Evolutionary conservation across 805 yeast species (phyloP).

Genomic region (Debaryomyces maramus): DNA sequence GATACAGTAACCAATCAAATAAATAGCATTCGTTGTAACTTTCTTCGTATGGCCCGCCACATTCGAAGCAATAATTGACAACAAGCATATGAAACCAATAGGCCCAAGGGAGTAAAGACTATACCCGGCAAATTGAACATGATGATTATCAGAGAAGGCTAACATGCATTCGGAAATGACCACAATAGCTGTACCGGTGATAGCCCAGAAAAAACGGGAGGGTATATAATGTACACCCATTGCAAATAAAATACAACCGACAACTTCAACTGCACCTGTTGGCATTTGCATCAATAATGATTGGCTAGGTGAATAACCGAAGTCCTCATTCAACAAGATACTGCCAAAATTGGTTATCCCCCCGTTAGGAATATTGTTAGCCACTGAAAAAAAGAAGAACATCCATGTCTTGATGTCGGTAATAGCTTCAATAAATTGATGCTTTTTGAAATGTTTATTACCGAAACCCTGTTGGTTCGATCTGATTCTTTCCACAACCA

Average conservation of each 20-base stretch:
- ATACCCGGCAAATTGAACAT: conserved; percentile 28
- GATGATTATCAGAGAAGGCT: conserved; percentile 22
- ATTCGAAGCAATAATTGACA: conserved; percentile 24
- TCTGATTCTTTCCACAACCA: conserved; percentile 33
- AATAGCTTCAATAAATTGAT: conserved; percentile 39
- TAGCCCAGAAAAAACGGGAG: conserved; percentile 28
- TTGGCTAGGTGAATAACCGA: conserved; percentile 18
- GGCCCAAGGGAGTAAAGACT: conserved; percentile 30
- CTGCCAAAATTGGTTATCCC: conserved; percentile 38
- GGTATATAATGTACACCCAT: conserved; percentile 12
- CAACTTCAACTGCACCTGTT: conserved; percentile 36
- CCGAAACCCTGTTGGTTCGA: conserved; percentile 45
- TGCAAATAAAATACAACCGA: conserved; percentile 20
- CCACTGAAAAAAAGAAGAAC: conserved; percentile 27
- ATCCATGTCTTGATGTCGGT: conserved; percentile 36
- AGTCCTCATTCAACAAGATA: conserved; percentile 25
- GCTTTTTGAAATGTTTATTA: conserved; percentile 33
- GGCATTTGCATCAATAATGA: conserved; percentile 38
- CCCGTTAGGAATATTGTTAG: conserved; percentile 37
- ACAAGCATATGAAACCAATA: conserved; percentile 21
- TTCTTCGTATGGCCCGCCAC: conserved; percentile 29
- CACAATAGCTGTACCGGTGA: conserved; percentile 18
- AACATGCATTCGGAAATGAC: conserved; percentile 29
- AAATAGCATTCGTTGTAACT: conserved; percentile 25
- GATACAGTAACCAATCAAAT: conserved; percentile 27